Percentiles rank a stretch among this genome's conserved stretches.
phyloP scores from a whole-genome alignment of 192 early-diverging fungal genomes.

The Podila epicladia region DNA sequence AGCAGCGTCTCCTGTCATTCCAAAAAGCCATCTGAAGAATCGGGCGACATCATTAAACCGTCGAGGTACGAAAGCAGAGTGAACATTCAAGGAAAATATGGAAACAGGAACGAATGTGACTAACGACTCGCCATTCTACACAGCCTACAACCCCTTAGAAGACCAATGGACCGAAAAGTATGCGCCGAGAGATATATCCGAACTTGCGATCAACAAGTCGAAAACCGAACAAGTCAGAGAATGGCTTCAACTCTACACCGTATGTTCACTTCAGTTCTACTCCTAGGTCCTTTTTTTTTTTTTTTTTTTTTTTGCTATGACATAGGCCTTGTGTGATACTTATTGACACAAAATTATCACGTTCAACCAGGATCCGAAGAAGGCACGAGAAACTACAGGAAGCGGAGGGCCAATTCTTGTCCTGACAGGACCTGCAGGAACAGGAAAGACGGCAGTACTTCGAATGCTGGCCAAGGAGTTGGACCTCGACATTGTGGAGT shows the following conservation, averaged over 20 bases:
- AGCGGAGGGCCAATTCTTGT: slow-evolving; percentile 59
- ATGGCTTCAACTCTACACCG: slow-evolving; percentile 60
- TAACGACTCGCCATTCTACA: background rate
- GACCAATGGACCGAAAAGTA: slow-evolving; percentile 45
- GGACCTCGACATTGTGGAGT: slow-evolving; percentile 64
- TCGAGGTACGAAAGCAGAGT: background rate
- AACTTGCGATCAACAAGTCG: slow-evolving; percentile 60
- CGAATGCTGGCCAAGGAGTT: slow-evolving; percentile 64
- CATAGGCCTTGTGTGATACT: too few relatives aligned
- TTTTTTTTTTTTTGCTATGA: too few relatives aligned
- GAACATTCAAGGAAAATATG: background rate
- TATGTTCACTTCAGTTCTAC: background rate
- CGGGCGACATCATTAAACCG: background rate
- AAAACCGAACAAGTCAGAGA: slow-evolving; percentile 63
- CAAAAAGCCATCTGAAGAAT: too few relatives aligned
- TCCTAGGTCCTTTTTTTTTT: too few relatives aligned
- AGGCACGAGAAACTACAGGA: background rate
- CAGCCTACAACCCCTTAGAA: background rate
- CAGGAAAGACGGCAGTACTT: slow-evolving; percentile 70
- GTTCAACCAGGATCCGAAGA: background rate
- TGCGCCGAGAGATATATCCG: slow-evolving; percentile 30
- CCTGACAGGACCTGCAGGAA: slow-evolving; percentile 70
- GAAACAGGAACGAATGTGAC: background rate
- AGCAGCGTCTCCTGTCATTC: background rate
- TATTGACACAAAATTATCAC: too few relatives aligned